Evolutionary conservation across 768 basidiomycete genomes (phyloP).

Genomic region (Pisolithus orientalis): DNA sequence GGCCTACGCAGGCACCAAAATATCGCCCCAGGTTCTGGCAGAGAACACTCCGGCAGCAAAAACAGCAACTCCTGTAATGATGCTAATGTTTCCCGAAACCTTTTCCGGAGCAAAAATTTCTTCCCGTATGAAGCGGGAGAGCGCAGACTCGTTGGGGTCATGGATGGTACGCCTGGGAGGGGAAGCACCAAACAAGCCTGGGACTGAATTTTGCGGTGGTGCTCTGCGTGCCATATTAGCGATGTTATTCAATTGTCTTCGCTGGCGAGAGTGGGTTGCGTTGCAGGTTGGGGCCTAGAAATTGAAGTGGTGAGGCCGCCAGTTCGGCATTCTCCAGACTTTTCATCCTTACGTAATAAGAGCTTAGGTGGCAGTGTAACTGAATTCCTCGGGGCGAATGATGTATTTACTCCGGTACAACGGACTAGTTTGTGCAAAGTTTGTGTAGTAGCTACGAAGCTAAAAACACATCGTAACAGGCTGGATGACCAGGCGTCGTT

Average conservation of each 20-base stretch:
- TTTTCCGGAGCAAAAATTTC: constrained; percentile 73
- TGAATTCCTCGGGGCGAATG: too few relatives aligned
- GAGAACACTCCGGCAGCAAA: constrained; percentile 67
- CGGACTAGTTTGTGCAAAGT: too few relatives aligned
- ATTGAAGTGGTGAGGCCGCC: background rate
- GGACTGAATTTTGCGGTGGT: constrained; percentile 48
- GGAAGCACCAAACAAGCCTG: constrained; percentile 40
- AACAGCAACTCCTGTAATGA: constrained; percentile 56
- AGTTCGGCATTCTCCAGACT: background rate
- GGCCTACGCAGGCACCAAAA: constrained; percentile 59
- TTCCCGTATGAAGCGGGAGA: constrained; percentile 49
- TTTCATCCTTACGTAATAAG: background rate
- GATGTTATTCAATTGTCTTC: background rate
- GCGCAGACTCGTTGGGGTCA: constrained; percentile 59
- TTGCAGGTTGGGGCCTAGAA: background rate
- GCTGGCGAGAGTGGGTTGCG: background rate
- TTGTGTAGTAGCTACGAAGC: too few relatives aligned
- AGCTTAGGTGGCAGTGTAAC: too few relatives aligned
- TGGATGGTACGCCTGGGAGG: constrained; percentile 37
- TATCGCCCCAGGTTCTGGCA: constrained; percentile 72
- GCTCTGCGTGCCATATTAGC: constrained; percentile 62
- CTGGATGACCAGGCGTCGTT: too few relatives aligned
- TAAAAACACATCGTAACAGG: too few relatives aligned
- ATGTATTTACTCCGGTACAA: too few relatives aligned
- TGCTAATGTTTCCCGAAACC: constrained; percentile 64